These are phyloP conservation scores for Passalora sequoiae DNA, from an alignment of 2,329 filamentous ascomycete species.

Conservation along the genomic window DNA sequence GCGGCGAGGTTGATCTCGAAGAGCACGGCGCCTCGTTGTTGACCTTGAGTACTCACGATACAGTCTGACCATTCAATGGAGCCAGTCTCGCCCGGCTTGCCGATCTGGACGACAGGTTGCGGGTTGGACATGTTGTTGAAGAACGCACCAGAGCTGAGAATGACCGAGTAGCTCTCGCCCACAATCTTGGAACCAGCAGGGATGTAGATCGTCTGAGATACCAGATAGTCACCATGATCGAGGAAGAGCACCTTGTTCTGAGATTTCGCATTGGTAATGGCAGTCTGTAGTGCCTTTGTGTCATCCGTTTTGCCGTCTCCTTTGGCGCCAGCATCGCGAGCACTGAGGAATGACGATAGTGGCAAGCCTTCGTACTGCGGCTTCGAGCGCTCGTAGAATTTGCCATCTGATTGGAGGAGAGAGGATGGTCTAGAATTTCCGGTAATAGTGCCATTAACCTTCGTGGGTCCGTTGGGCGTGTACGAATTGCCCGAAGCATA, in stretches of 20 bases:
- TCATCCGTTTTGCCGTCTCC: slow-evolving; percentile 57
- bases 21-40: slow-evolving; percentile 62
- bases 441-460: slow-evolving; percentile 42
- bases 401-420: slow-evolving; percentile 42
- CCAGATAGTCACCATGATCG: slow-evolving; percentile 67
- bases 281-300: slow-evolving; percentile 54
- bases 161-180: slow-evolving; percentile 55
- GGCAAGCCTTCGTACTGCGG: slow-evolving; percentile 48
- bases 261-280: slow-evolving; percentile 48
- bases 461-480: slow-evolving; percentile 41
- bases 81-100: slow-evolving; percentile 58
- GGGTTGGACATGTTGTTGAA: slow-evolving; percentile 57
- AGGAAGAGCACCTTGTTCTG: slow-evolving; percentile 62
- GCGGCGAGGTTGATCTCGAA: slow-evolving; percentile 67
- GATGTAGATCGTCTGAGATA: slow-evolving; percentile 62
- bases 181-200: slow-evolving; percentile 55
- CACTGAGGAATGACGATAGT: slow-evolving; percentile 41
- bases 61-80: slow-evolving; percentile 67
- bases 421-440: slow-evolving; percentile 41
- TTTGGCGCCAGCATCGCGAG: slow-evolving; percentile 37
- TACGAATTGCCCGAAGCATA: slow-evolving; percentile 45
- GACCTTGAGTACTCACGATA: slow-evolving; percentile 63
- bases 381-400: slow-evolving; percentile 50
- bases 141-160: slow-evolving; percentile 52
- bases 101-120: slow-evolving; percentile 62